A percentile compares a stretch with the other conserved stretches of the same genome.
These are phyloP conservation scores for Dictyostelium firmibasis DNA, from an alignment of 78 protist genomes.

Conservation along the genomic window DNA sequence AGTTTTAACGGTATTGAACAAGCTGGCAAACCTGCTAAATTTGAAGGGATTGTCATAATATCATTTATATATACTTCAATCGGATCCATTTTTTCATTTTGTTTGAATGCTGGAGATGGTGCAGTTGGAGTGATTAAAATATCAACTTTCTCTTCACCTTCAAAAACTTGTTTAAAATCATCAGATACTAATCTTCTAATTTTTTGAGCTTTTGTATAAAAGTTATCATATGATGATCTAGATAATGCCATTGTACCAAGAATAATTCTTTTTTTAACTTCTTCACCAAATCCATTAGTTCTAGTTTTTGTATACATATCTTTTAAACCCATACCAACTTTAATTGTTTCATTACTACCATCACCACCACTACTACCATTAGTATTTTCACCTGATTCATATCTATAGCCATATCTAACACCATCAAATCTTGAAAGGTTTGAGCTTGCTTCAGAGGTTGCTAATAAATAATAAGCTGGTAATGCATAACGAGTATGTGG, in stretches of 20 bases:
- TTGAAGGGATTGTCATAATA: slow-evolving; percentile 78
- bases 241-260: slow-evolving; percentile 84
- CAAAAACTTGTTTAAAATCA: slow-evolving; percentile 56
- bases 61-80: slow-evolving; percentile 71
- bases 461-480: slow-evolving; percentile 88
- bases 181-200: slow-evolving; percentile 74
- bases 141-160: slow-evolving; percentile 19
- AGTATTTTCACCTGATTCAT: background rate
- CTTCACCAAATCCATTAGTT: slow-evolving; percentile 70
- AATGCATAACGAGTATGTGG: slow-evolving; percentile 81
- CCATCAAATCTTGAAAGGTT: slow-evolving; percentile 89
- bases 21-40: slow-evolving; percentile 78
- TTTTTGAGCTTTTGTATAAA: slow-evolving; percentile 66
- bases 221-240: slow-evolving; percentile 61
- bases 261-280: slow-evolving; percentile 78
- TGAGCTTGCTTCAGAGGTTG: slow-evolving; percentile 90
- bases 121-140: slow-evolving; percentile 70
- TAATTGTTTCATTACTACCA: background rate
- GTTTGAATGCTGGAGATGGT: slow-evolving; percentile 57
- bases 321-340: background rate
- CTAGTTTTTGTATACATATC: slow-evolving; percentile 64
- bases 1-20: slow-evolving; percentile 71
- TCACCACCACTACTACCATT: background rate
- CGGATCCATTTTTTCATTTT: slow-evolving; percentile 17
- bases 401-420: slow-evolving; percentile 66